Evolutionary conservation across 352 stramenopile species (phyloP), one percentile per base, ranked within the genome.

Genomic region (Pythium plurisporium): DNA sequence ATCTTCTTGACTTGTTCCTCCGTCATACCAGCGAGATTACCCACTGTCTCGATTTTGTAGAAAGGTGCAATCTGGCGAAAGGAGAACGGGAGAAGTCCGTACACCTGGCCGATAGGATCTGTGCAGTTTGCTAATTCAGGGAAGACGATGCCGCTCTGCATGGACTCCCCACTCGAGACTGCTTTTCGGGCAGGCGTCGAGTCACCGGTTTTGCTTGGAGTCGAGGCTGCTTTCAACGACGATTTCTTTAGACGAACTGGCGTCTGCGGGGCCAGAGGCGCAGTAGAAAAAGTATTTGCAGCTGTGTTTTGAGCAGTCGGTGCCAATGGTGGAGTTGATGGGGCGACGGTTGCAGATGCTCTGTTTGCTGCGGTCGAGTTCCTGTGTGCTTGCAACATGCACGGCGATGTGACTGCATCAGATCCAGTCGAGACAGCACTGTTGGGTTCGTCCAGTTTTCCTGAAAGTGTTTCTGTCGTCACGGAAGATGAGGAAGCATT

Each of bases 31-130:
- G 75, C 85, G 48, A 90, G 51, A 60, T 92, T 74, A 22, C 82
- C 78, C 26, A 92, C 72, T 0, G 80, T 90, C 30, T 79, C 74
- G 46, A 92, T 73, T 46, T 87, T 84, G 67, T 82, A 79, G 11
- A 83, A 85, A 19, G 68, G 70, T 27, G 83, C 77, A 37, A 91
- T 72, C 20, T 61, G 69, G 17, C 76, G 64, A 43, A 90, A 86
- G 5, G 51, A 64, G 22, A 82, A 61, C 1, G 82, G 73, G 20
- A 92, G 79, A 55, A 86, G 66, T 5, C 61, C 54, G 48, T 82
- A 76, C 2, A 90, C 46, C 10, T 49, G 59, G 12, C 73, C 55
- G 37, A 91, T 82, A 14, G 64, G 51, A 56, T 89, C 78, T 4
- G 59, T 72, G 40, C 67, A 86, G 33, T 47, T 51, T 20, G 71